Percentiles rank a stretch among this genome's conserved stretches.
phyloP scores from a whole-genome alignment of 495 filamentous ascomycete species.

The Aspergillus homomorphus region DNA sequence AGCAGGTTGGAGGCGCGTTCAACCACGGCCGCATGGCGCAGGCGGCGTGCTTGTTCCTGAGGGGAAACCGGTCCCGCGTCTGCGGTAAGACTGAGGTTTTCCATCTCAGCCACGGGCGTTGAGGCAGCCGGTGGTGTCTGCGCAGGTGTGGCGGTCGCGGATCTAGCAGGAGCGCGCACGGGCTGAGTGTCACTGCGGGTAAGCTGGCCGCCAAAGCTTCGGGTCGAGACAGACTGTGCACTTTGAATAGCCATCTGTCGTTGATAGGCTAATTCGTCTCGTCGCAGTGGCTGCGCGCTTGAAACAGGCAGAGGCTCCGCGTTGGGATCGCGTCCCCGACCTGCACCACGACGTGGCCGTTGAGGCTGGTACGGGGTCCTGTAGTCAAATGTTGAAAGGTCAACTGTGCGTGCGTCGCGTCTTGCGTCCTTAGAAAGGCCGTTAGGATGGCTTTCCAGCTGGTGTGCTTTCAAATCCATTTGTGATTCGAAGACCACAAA shows the following conservation, averaged over 20 bases:
- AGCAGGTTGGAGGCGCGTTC: slow-evolving; percentile 81
- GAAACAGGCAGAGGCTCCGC: slow-evolving; percentile 73
- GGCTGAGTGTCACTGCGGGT: slow-evolving; percentile 52
- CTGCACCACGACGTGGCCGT: slow-evolving; percentile 56
- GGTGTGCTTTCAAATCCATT: slow-evolving; percentile 88
- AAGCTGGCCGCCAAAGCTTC: slow-evolving; percentile 80
- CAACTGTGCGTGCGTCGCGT: slow-evolving; percentile 80
- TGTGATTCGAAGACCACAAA: slow-evolving; percentile 96
- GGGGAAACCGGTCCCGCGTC: slow-evolving; percentile 48
- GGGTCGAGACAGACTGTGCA: slow-evolving; percentile 70
- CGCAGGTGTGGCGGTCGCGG: slow-evolving; percentile 34
- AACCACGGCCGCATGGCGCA: slow-evolving; percentile 71
- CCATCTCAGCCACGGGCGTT: slow-evolving; percentile 42
- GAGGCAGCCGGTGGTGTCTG: slow-evolving; percentile 39
- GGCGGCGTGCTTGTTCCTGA: slow-evolving; percentile 73
- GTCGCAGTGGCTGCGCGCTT: slow-evolving; percentile 74
- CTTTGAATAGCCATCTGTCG: slow-evolving; percentile 88
- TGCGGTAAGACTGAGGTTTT: slow-evolving; percentile 34
- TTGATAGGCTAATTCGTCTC: slow-evolving; percentile 91
- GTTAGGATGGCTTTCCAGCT: slow-evolving; percentile 71
- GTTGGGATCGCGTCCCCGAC: slow-evolving; percentile 72
- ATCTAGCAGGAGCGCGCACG: slow-evolving; percentile 43
- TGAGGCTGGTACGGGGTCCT: slow-evolving; percentile 67
- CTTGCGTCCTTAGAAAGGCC: slow-evolving; percentile 78
- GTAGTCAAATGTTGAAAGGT: slow-evolving; percentile 81